Evolutionary conservation across 2,329 filamentous ascomycete species (phyloP), one percentile per base, ranked within the genome.

Genomic region (Phyllosticta citribraziliensis): DNA sequence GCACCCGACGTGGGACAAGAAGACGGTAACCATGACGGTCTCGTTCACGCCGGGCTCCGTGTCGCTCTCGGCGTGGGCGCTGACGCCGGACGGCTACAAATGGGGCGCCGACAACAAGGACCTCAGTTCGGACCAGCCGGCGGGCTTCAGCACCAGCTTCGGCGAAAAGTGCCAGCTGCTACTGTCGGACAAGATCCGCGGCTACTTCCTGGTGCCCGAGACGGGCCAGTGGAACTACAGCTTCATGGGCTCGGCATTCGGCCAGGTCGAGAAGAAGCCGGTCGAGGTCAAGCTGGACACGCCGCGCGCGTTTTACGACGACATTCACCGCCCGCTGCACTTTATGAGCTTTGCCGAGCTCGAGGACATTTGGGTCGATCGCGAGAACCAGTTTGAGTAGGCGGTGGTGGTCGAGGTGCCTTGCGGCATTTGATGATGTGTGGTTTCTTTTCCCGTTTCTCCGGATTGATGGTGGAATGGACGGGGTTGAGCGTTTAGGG

Each of bases 101-200:
- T 99, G 95, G 94, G 94, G 94, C 65, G 91, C 86, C 1, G 90
- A 97, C 72, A 99, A 99, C 82, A 93, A 88, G 76, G 95, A 99
- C 76, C 85, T 86, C 60, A 87, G 88, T 67, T 96, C 89, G 64
- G 94, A 99, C 73, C 91, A 96, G 73, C 94, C 95, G 0, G 88
- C 92, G 65, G 95, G 95, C 50, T 99, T 99, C 79, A 87, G 86
- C 62, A 95, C 91, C 25, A 85, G 80, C 62, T 96, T 97, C 84
- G 94, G 94, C 58, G 89, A 95, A 75, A 97, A 97, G 79, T 91
- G 91, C 67, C 96, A 99, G 78, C 79, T 99, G 60, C 79, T 99
- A 27, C 83, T 99, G 58, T 95, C 89, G 66, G 93, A 97, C 68
- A 89, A 92, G 74, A 96, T 97, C 73, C 85, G 89, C 67, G 95